A percentile compares a stretch with the other conserved stretches of the same genome.
Evolutionary conservation across 345 rosid genomes (phyloP).

Genomic region (Hibiscus syriacus): DNA sequence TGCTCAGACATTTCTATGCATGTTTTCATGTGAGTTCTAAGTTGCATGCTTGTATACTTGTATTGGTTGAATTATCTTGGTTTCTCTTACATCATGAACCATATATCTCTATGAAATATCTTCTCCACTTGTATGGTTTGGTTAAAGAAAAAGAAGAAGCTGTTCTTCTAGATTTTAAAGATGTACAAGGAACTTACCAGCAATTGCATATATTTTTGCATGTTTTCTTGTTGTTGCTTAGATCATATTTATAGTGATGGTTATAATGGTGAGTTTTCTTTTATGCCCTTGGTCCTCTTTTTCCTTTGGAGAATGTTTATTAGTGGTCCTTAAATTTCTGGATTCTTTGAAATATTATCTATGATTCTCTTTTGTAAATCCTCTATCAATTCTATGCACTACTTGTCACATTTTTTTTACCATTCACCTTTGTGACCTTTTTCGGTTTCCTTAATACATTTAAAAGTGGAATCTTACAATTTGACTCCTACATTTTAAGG

Average conservation of each 20-base stretch:
- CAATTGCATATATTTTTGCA: background rate
- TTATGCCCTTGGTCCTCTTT: background rate
- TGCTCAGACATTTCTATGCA: background rate
- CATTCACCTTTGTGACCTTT: background rate
- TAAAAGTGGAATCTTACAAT: background rate
- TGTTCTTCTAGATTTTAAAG: background rate
- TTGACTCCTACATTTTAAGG: slow-evolving; percentile 36
- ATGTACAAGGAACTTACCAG: background rate
- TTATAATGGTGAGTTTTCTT: background rate
- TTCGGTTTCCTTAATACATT: slow-evolving; percentile 1
- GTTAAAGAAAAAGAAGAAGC: background rate
- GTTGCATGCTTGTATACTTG: background rate
- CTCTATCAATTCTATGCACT: background rate
- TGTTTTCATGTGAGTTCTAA: background rate
- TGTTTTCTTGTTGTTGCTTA: background rate
- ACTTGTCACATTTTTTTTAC: background rate
- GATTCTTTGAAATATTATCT: background rate
- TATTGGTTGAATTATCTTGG: background rate
- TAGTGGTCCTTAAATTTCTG: background rate
- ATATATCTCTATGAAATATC: background rate
- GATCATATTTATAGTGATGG: background rate
- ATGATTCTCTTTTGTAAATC: background rate
- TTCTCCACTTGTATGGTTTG: background rate
- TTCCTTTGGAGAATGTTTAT: background rate
- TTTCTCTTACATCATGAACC: too few species aligned